A percentile compares a stretch with the other conserved stretches of the same genome.
phyloP scores from a whole-genome alignment of 2,329 filamentous ascomycete genomes.

The Clathrospora elynae region DNA sequence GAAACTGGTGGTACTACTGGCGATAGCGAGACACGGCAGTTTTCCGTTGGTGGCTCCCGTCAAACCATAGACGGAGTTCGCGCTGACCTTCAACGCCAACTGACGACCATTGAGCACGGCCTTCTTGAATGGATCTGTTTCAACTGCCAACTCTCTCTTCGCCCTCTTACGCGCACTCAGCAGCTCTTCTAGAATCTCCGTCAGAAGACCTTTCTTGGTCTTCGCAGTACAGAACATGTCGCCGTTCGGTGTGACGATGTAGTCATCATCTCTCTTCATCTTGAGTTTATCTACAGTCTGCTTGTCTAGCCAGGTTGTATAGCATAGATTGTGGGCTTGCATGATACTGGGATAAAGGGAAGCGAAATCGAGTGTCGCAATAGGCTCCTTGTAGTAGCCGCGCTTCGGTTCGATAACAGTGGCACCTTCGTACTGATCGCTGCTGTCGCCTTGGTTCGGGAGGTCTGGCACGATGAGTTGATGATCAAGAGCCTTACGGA shows the following conservation, averaged over 20 bases:
- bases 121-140: slow-evolving; percentile 96
- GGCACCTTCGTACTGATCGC: slow-evolving; percentile 95
- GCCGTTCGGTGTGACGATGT: slow-evolving; percentile 92
- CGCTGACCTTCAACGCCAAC: slow-evolving; percentile 91
- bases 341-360: slow-evolving; percentile 99
- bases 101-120: slow-evolving; percentile 97
- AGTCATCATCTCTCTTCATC: slow-evolving; percentile 87
- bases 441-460: slow-evolving; percentile 65
- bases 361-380: slow-evolving; percentile 97
- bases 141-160: slow-evolving; percentile 83
- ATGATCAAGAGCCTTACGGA: slow-evolving; percentile 91
- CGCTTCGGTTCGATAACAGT: slow-evolving; percentile 95
- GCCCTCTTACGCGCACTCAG: slow-evolving; percentile 91
- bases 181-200: slow-evolving; percentile 94
- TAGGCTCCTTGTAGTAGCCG: slow-evolving; percentile 92
- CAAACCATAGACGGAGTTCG: slow-evolving; percentile 96
- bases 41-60: slow-evolving; percentile 97
- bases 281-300: slow-evolving; percentile 74
- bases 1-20: slow-evolving; percentile 95
- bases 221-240: slow-evolving; percentile 90
- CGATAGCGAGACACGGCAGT: slow-evolving; percentile 90
- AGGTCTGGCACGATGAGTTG: slow-evolving; percentile 93
- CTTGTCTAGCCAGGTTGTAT: slow-evolving; percentile 88
- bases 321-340: slow-evolving; percentile 97
- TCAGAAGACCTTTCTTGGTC: slow-evolving; percentile 86